Percentiles rank a stretch among this genome's conserved stretches.
Evolutionary conservation across 163 green algal species (phyloP).

Genomic region (Smithsoniella earleae): DNA sequence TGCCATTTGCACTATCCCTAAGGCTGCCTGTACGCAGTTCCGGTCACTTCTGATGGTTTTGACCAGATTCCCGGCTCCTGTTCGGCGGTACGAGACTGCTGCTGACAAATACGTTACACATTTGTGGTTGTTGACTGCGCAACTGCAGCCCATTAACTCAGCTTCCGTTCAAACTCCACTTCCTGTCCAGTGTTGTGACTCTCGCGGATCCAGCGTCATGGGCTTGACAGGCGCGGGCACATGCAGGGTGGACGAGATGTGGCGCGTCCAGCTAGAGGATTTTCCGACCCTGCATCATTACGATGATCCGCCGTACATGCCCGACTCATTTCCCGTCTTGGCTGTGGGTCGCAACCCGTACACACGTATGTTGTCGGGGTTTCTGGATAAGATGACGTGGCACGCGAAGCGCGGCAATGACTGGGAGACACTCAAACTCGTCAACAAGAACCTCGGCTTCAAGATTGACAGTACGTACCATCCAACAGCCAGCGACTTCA

Average conservation of each 20-base stretch:
- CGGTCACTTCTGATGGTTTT: not conserved
- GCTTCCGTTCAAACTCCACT: too few relatives aligned
- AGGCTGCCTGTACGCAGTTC: not conserved
- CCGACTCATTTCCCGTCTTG: not conserved
- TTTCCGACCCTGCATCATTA: not conserved
- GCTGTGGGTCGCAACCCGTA: not conserved
- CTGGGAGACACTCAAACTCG: not conserved
- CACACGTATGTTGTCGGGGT: not conserved
- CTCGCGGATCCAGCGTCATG: too few relatives aligned
- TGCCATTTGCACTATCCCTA: not conserved
- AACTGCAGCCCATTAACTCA: too few relatives aligned
- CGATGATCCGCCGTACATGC: not conserved
- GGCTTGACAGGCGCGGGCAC: too few relatives aligned
- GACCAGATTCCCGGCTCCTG: too few relatives aligned
- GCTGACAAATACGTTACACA: too few relatives aligned
- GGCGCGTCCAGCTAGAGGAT: not conserved
- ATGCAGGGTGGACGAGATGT: not conserved
- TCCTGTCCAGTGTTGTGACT: too few relatives aligned
- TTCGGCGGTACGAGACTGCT: too few relatives aligned
- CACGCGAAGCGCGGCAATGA: not conserved
- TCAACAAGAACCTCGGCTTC: not conserved
- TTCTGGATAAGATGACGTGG: slow-evolving; percentile 6
- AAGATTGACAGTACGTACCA: not conserved
- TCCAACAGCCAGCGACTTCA: not conserved
- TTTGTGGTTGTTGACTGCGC: too few relatives aligned